Evolutionary conservation across 1,284 basidiomycete genomes (phyloP).

Genomic region (Takashimella koratensis): DNA sequence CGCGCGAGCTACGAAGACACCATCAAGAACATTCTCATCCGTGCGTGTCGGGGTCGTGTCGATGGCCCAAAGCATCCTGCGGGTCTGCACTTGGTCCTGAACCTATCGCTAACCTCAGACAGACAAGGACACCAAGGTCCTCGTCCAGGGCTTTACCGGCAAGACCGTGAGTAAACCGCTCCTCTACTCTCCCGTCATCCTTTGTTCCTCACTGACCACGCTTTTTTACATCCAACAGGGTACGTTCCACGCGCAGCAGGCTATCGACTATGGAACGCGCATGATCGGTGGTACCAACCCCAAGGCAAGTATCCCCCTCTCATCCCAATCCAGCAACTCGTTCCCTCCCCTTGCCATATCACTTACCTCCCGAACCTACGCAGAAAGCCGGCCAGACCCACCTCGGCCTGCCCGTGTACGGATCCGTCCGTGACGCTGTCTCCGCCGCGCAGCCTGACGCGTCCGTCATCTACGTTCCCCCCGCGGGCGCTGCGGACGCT

Average conservation of each 20-base stretch:
- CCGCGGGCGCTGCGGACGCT: constrained; percentile 85
- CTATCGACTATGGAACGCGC: constrained; percentile 82
- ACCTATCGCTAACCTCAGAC: not conserved
- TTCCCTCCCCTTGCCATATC: not conserved
- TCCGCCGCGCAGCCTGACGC: constrained; percentile 80
- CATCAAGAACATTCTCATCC: constrained; percentile 84
- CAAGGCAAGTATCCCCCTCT: constrained; percentile 51
- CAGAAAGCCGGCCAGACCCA: constrained; percentile 91
- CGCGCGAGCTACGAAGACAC: constrained; percentile 80
- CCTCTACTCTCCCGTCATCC: not conserved
- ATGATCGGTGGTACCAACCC: constrained; percentile 98
- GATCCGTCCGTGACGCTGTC: constrained; percentile 87
- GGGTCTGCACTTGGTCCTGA: not conserved
- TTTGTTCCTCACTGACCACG: not conserved
- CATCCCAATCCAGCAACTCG: not conserved
- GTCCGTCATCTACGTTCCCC: constrained; percentile 92
- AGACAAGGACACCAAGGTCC: constrained; percentile 88
- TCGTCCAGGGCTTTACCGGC: constrained; percentile 92
- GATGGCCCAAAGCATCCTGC: too few relatives aligned
- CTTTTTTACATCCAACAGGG: constrained; percentile 56
- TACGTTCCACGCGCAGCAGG: constrained; percentile 95
- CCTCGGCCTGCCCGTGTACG: constrained; percentile 92
- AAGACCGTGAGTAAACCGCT: constrained; percentile 70
- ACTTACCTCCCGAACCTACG: not conserved
- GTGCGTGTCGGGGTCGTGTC: constrained; percentile 27